These are phyloP conservation scores for Sugiyamaella smithiae DNA, from an alignment of 805 yeast genomes.

Conservation along the genomic window DNA sequence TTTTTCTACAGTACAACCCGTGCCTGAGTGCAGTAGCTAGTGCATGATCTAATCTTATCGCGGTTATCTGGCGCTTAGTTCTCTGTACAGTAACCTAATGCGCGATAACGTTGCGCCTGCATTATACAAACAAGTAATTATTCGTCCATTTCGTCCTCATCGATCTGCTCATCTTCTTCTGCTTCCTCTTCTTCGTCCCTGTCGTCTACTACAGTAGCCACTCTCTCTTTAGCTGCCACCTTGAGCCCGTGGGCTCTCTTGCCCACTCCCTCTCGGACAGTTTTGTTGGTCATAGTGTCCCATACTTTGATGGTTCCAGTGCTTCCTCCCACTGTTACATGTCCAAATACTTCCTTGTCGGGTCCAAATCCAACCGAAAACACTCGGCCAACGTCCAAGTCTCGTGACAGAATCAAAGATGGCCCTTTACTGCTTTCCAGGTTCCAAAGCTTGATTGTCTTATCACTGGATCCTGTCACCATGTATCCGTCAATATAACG, in stretches of 20 bases:
- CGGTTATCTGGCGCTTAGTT: slow-evolving; percentile 7
- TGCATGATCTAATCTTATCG: slow-evolving; percentile 2
- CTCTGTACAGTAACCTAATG: not conserved
- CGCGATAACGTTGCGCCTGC: slow-evolving; percentile 1
- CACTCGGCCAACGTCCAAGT: slow-evolving; percentile 92
- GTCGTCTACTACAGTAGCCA: slow-evolving; percentile 11
- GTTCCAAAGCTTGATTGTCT: slow-evolving; percentile 84
- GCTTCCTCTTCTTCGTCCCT: slow-evolving; percentile 18
- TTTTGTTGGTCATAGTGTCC: slow-evolving; percentile 81
- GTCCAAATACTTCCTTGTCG: slow-evolving; percentile 82
- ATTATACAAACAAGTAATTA: not conserved
- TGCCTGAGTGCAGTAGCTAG: not conserved
- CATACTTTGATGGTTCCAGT: slow-evolving; percentile 82
- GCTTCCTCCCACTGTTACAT: slow-evolving; percentile 83
- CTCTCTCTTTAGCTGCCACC: slow-evolving; percentile 6
- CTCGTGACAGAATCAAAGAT: slow-evolving; percentile 84
- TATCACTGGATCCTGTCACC: slow-evolving; percentile 87
- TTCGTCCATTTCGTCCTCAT: slow-evolving; percentile 39
- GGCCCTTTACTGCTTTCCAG: slow-evolving; percentile 58
- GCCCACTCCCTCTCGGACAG: slow-evolving; percentile 70
- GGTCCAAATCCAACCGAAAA: slow-evolving; percentile 79
- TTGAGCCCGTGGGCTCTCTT: slow-evolving; percentile 25
- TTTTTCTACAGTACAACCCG: not conserved
- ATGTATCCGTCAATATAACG: slow-evolving; percentile 65
- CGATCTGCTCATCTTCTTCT: slow-evolving; percentile 20